phyloP scores from a whole-genome alignment of 371 early-diverging fungal genomes.

The Syncephalastrum sp. region DNA sequence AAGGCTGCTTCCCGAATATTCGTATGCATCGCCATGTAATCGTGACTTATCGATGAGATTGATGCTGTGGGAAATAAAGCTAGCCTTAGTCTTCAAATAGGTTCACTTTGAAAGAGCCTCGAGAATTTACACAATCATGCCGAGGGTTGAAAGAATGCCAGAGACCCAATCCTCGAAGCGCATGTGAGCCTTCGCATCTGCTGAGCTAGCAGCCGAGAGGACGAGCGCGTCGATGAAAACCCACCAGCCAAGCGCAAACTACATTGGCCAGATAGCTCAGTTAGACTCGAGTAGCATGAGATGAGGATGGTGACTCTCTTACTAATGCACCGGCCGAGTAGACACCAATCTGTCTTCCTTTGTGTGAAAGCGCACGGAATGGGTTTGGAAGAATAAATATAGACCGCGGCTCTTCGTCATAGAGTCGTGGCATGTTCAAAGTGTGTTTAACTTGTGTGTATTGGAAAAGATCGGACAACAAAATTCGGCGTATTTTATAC shows the following conservation, averaged over 20 bases:
- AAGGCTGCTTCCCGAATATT: conserved; percentile 42
- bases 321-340: conserved; percentile 57
- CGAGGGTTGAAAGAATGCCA: conserved; percentile 73
- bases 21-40: conserved; percentile 55
- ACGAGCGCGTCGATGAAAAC: conserved; percentile 73
- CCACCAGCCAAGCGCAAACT: conserved; percentile 88
- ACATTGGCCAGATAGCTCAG: conserved; percentile 2
- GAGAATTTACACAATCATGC: conserved; percentile 71
- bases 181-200: conserved; percentile 36
- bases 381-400: conserved; percentile 45
- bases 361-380: conserved; percentile 44
- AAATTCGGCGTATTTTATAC: no score
- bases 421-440: conserved; percentile 22
- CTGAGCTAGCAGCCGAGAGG: conserved; percentile 34
- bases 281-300: background rate
- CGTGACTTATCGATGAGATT: conserved; percentile 56
- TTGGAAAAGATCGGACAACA: background rate
- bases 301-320: conserved; percentile 9
- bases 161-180: conserved; percentile 82
- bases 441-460: conserved; percentile 9
- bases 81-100: no score
- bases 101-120: no score
- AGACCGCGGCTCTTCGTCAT: conserved; percentile 44
- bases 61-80: conserved; percentile 31
- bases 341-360: conserved; percentile 52